Evolutionary conservation across 108 stramenopile genomes (phyloP).

Genomic region (Schizochytrium sp.): DNA sequence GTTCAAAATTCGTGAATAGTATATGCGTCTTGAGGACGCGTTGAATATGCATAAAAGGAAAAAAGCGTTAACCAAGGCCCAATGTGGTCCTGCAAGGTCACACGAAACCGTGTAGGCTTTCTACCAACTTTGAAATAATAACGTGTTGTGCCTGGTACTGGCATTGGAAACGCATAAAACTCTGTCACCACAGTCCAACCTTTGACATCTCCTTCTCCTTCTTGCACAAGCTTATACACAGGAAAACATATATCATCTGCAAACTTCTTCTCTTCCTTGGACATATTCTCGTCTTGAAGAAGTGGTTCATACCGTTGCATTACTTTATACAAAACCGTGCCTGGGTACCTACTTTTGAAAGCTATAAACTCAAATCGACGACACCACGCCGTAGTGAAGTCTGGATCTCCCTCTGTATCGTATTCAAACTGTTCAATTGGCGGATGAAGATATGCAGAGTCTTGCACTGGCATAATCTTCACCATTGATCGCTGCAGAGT

Average conservation of each 20-base stretch:
- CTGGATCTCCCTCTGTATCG: constrained; percentile 23
- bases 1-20: background rate
- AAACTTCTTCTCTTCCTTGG: constrained; percentile 45
- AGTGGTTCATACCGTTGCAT: background rate
- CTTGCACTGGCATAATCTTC: background rate
- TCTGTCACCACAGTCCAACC: constrained; percentile 10
- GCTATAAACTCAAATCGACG: constrained; percentile 52
- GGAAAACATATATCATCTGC: constrained; percentile 20
- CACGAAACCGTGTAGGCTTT: constrained; percentile 10
- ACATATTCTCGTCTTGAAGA: constrained; percentile 24
- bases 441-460: background rate
- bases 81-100: constrained; percentile 4
- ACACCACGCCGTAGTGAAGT: constrained; percentile 2
- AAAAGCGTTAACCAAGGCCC: constrained; percentile 53
- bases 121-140: constrained; percentile 23
- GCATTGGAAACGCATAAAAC: constrained; percentile 43
- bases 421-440: constrained; percentile 44
- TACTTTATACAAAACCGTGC: background rate
- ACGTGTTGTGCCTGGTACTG: constrained; percentile 9
- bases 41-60: constrained; percentile 54
- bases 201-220: constrained; percentile 13
- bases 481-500: background rate
- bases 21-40: constrained; percentile 13
- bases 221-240: constrained; percentile 1
- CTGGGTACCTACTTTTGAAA: constrained; percentile 21